A percentile compares a stretch with the other conserved stretches of the same genome.
phyloP scores from a whole-genome alignment of 208 protist genomes.

The Trypanosoma vivax region DNA sequence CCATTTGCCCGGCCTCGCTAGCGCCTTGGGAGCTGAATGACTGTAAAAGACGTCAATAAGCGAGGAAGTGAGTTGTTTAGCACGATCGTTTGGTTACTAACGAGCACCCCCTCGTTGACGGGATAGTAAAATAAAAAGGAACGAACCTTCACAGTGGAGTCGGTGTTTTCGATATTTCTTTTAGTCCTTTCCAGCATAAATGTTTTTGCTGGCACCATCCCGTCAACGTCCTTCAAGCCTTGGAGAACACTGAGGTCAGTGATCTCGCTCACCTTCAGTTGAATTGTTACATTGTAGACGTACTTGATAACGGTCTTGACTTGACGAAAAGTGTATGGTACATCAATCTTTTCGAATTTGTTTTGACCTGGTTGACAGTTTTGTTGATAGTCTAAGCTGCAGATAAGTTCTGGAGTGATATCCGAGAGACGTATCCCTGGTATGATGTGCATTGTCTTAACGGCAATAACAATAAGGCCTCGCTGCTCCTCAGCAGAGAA shows the following conservation, averaged over 20 bases:
- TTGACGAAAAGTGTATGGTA: constrained; percentile 69
- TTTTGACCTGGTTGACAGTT: constrained; percentile 68
- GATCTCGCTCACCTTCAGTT: constrained; percentile 82
- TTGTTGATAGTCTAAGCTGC: constrained; percentile 72
- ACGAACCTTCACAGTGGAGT: constrained; percentile 83
- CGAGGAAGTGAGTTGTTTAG: constrained; percentile 79
- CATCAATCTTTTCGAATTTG: constrained; percentile 55
- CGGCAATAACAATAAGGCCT: constrained; percentile 74
- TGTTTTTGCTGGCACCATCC: constrained; percentile 66
- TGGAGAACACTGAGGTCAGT: constrained; percentile 45
- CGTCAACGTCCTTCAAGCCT: constrained; percentile 50
- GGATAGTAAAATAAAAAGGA: constrained; percentile 85
- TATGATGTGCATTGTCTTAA: constrained; percentile 88
- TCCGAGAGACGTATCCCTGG: constrained; percentile 45
- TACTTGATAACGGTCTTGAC: constrained; percentile 69
- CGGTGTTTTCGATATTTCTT: constrained; percentile 57
- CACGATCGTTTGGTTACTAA: constrained; percentile 77
- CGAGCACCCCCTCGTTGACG: constrained; percentile 76
- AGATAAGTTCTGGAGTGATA: constrained; percentile 58
- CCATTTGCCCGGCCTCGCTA: constrained; percentile 60
- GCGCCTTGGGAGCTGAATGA: constrained; percentile 76
- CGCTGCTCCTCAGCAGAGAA: constrained; percentile 28
- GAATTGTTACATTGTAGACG: constrained; percentile 80
- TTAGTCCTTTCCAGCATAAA: constrained; percentile 88
- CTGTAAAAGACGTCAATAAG: constrained; percentile 70